Evolutionary conservation across 1,284 basidiomycete genomes (phyloP), one percentile per base, ranked within the genome.

Genomic region (Tilletia walkeri): DNA sequence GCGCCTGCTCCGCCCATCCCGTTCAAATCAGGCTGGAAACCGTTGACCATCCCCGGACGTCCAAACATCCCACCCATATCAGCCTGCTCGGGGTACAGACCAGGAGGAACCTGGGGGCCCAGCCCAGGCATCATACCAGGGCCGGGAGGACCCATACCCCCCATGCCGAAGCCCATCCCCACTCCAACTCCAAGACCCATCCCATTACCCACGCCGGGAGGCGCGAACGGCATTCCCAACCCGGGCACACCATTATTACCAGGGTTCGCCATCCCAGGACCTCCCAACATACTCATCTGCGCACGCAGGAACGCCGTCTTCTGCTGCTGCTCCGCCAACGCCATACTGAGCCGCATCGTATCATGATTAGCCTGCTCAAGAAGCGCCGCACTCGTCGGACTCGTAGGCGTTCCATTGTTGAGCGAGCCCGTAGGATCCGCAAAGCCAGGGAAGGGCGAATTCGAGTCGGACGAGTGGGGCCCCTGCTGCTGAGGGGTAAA

Each of bases 371-470:
- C 54, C 54, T 56, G 54, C 54, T 56, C 54, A 30, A 56, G 54
- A 30, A 56, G 54, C 5, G 54, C 54, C 3, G 24, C 20, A 56
- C 20, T 56, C 24, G 54, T 30, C 16, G 54, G 54, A 34, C 54
- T 56, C 1, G 54, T 30, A n/a, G 54, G 24, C 93, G 89, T 92
- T 77, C 12, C 56, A 9, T 67, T 63, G 68, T 34, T 34, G 56
- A 61, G 30, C 56, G 56, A 39, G 7, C 30, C 50, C 7, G 50
- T 24, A 6, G 50, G 50, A 7, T 24, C 50, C 16, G 20, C 20
- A n/a, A 24, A 24, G 50, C 50, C 20, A 7, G 50, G 50, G 50
- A n/a, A 53, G 50, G 50, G 50, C 50, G 50, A 53, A 18, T 18
- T 53, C 50, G 10, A 9, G 16, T 53, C 18, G 50, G 50, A 53